phyloP scores from a whole-genome alignment of 2,329 filamentous ascomycete genomes.

The Penicillium frequentans region DNA sequence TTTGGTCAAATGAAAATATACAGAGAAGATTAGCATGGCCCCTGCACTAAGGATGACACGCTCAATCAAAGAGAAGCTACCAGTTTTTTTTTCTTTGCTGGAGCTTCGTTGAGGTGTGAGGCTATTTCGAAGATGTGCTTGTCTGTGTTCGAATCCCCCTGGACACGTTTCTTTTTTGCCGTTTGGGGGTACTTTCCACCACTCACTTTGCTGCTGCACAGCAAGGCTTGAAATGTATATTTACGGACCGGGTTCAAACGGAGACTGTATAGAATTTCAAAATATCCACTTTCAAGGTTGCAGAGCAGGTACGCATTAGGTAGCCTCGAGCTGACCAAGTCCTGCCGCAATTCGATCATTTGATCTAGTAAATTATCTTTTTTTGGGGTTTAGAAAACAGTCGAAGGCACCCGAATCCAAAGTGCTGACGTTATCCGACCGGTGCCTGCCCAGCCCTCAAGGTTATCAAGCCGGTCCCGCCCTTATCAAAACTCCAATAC shows the following conservation, averaged over 20 bases:
- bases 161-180: neutral
- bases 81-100: conserved; percentile 56
- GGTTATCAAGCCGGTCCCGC: conserved; percentile 7
- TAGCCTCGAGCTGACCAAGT: neutral
- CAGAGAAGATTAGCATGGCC: conserved; percentile 83
- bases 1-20: conserved; percentile 67
- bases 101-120: conserved; percentile 15
- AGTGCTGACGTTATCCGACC: conserved; percentile 30
- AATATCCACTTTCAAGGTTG: neutral
- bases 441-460: conserved; percentile 16
- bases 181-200: neutral
- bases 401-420: conserved; percentile 18
- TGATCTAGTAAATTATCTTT: neutral
- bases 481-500: neutral
- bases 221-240: neutral
- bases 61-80: conserved; percentile 77
- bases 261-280: neutral
- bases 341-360: neutral
- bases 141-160: conserved; percentile 2
- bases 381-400: conserved; percentile 13
- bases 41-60: conserved; percentile 93
- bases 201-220: neutral
- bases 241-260: no score
- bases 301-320: neutral
- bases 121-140: neutral